These are phyloP conservation scores for Castanea crenata DNA, from an alignment of 306 rosid genomes.

Conservation along the genomic window DNA sequence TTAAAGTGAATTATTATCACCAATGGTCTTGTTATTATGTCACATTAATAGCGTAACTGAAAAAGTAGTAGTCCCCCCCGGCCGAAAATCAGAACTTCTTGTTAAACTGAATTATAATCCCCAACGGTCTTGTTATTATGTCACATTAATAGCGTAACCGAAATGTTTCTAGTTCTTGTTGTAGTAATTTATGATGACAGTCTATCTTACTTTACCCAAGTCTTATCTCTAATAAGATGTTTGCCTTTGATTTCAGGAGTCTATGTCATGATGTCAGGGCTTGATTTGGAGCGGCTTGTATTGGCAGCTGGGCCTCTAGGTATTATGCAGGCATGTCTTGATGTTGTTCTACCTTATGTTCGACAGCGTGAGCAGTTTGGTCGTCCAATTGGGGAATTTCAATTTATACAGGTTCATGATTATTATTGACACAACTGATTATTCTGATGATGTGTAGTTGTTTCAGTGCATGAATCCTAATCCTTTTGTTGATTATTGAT, in stretches of 20 bases:
- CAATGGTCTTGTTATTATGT: background rate
- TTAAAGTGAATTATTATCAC: background rate
- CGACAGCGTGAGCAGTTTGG: conserved; percentile 96
- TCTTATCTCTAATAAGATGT: background rate
- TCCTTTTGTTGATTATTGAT: conserved; percentile 17
- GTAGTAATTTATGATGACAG: background rate
- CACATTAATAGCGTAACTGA: background rate
- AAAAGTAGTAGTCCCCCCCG: background rate
- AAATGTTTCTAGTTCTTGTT: background rate
- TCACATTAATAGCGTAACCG: background rate
- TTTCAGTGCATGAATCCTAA: conserved; percentile 1
- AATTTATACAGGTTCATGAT: conserved; percentile 76
- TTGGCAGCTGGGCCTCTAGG: conserved; percentile 88
- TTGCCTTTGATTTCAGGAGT: conserved; percentile 64
- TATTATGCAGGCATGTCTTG: conserved; percentile 95
- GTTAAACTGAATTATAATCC: background rate
- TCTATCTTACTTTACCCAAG: background rate
- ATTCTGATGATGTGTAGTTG: background rate
- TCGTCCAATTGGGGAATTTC: conserved; percentile 95
- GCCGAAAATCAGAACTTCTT: background rate
- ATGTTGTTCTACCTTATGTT: conserved; percentile 81
- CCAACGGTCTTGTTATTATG: background rate
- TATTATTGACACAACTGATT: conserved; percentile 13
- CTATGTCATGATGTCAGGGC: conserved; percentile 95
- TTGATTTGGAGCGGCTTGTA: conserved; percentile 96